Percentiles rank a stretch among this genome's conserved stretches.
Conservation (phyloP, 2,329 filamentous ascomycete genomes). For the Botryotinia narcissicola region DNA sequence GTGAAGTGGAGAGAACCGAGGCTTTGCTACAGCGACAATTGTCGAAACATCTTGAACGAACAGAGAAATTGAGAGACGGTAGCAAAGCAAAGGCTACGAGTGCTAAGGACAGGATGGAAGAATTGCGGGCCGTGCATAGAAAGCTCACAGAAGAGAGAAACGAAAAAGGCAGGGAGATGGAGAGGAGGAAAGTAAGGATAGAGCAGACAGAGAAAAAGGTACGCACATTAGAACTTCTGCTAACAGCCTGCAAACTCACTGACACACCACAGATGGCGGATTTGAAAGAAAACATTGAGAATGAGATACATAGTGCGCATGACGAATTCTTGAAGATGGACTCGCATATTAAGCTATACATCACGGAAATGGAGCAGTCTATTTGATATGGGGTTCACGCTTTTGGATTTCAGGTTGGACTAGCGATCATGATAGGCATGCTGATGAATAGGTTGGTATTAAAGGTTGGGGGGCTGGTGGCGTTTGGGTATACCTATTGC, state of each 20-base stretch:
- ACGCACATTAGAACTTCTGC: constrained; percentile 35
- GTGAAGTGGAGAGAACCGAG: constrained; percentile 88
- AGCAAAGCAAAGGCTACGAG: constrained; percentile 77
- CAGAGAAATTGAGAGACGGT: constrained; percentile 76
- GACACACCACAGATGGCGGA: constrained; percentile 74
- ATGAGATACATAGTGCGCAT: constrained; percentile 83
- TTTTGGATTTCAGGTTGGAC: constrained; percentile 23
- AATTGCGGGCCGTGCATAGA: constrained; percentile 75
- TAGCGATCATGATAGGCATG: constrained; percentile 19
- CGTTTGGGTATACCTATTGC: constrained; percentile 38
- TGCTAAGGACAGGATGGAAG: constrained; percentile 87
- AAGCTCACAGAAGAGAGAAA: constrained; percentile 79
- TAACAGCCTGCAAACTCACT: constrained; percentile 4
- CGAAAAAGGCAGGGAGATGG: constrained; percentile 88
- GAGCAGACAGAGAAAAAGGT: constrained; percentile 99
- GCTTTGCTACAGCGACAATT: constrained; percentile 79
- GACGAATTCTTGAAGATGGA: constrained; percentile 98
- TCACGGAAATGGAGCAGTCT: constrained; percentile 97
- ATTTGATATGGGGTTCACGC: constrained; percentile 35
- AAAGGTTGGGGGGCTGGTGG: constrained; percentile 25
- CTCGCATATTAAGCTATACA: constrained; percentile 94
- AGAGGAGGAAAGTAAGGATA: constrained; percentile 85
- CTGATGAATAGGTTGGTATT: constrained; percentile 17
- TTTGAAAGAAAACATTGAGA: constrained; percentile 95
- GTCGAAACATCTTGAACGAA: constrained; percentile 80